A percentile compares a stretch with the other conserved stretches of the same genome.
Evolutionary conservation across 2,329 filamentous ascomycete genomes (phyloP).

Genomic region (Teratosphaeria viscida): DNA sequence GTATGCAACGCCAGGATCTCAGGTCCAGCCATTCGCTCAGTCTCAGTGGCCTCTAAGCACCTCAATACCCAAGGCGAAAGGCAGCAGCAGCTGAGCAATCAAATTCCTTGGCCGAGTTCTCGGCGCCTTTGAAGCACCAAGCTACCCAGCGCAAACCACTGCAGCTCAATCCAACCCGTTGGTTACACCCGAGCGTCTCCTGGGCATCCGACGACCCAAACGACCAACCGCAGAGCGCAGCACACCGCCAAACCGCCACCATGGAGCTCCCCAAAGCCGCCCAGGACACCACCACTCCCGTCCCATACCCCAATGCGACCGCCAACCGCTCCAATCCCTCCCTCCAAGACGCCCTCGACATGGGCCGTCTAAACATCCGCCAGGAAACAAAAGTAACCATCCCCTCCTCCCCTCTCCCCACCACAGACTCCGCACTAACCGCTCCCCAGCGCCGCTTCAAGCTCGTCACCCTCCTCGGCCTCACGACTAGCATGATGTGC

Average conservation of each 20-base stretch:
- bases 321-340: not conserved
- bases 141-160: no score
- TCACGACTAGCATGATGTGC: conserved; percentile 1
- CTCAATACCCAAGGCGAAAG: no score
- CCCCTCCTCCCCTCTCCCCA: not conserved
- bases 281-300: not conserved
- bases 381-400: conserved; percentile 1
- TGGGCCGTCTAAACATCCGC: not conserved
- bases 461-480: not conserved
- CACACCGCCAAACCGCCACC: not conserved
- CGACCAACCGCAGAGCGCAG: no score
- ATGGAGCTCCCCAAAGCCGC: not conserved
- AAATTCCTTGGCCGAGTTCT: no score
- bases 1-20: not conserved
- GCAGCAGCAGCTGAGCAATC: no score
- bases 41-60: no score
- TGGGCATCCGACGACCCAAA: no score
- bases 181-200: no score
- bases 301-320: not conserved
- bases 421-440: not conserved
- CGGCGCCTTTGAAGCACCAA: no score
- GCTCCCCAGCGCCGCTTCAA: not conserved
- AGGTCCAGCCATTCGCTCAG: no score
- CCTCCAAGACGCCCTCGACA: conserved; percentile 1
- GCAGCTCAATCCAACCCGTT: no score